Conservation (phyloP, 164 flowering plant species). For the grape (Vitis vinifera) region ASM3070453v1 NC_081814.1:12662501-12663000, state of each 20-base stretch:
- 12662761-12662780: constrained; percentile 87
- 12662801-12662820: constrained; percentile 88
- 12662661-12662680: constrained; percentile 94
- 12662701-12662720: constrained; percentile 89
- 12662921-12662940: constrained; percentile 94
- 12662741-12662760: constrained; percentile 87
- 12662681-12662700: constrained; percentile 81
- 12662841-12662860: constrained; percentile 88
- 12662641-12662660: constrained; percentile 98
- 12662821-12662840: constrained; percentile 92
- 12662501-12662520: constrained; percentile 87
- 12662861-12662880: constrained; percentile 92
- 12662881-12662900: constrained; percentile 95
- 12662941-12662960: constrained; percentile 99
- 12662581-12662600: constrained; percentile 96
- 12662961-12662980: constrained; percentile 99
- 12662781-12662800: constrained; percentile 86
- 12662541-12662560: constrained; percentile 96
- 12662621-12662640: constrained; percentile 81
- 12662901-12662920: constrained; percentile 71
- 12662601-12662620: constrained; percentile 95
- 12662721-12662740: constrained; percentile 93
- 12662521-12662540: constrained; percentile 86
- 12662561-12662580: constrained; percentile 91
- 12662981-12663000: constrained; percentile 89